A percentile compares a stretch with the other conserved stretches of the same genome.
Evolutionary conservation across 78 protist genomes (phyloP).

Genomic region (Blattamonas nauphoetae): DNA sequence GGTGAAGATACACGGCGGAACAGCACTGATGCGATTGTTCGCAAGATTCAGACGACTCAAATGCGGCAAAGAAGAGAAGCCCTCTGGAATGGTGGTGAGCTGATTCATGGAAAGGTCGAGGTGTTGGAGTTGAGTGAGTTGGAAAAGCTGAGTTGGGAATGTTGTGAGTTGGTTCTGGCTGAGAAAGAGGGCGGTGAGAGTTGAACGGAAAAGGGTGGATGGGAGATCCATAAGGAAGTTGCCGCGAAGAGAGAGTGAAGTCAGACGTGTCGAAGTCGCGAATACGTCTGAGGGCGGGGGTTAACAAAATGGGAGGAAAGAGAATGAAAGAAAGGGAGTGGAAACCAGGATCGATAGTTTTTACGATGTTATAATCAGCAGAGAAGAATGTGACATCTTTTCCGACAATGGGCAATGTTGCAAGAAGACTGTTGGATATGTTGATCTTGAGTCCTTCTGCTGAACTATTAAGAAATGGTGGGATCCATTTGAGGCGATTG

Average conservation of each 20-base stretch:
- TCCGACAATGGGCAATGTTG: background rate
- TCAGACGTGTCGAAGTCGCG: background rate
- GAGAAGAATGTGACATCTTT: background rate
- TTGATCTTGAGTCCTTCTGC: no score
- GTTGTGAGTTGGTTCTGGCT: background rate
- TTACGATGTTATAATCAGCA: no score
- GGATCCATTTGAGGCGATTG: no score
- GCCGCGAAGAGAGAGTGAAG: background rate
- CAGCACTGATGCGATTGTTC: background rate
- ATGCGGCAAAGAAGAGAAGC: background rate
- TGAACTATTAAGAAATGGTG: no score
- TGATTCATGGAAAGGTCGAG: background rate
- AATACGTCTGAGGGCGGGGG: background rate
- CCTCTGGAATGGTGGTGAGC: background rate
- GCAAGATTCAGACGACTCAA: background rate
- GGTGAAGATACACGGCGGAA: background rate
- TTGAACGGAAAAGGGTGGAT: background rate
- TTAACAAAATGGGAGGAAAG: no score
- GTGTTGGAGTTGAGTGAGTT: background rate
- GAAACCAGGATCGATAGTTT: no score
- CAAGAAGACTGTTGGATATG: background rate
- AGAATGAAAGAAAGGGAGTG: no score
- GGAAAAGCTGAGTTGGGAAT: background rate
- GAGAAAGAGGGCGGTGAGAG: background rate
- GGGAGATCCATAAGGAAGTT: background rate